Evolutionary conservation across 2,329 filamentous ascomycete species (phyloP), one percentile per base, ranked within the genome.

Genomic region (Talaromyces funiculosus): DNA sequence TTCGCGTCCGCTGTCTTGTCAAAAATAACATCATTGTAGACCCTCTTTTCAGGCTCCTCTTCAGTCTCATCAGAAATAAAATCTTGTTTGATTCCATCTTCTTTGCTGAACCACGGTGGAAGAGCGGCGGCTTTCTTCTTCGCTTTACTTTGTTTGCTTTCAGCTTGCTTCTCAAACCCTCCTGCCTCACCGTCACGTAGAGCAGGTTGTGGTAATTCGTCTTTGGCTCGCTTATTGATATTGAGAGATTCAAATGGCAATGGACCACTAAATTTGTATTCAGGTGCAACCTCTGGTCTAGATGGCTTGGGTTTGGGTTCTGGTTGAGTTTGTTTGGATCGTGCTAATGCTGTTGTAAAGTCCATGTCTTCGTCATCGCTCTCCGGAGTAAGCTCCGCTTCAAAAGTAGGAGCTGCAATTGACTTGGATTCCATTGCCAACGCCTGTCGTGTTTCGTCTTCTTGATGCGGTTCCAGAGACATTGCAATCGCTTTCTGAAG

Each of bases 241-340:
- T 91, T 82, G 6, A 88, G 76, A 55, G 82, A 93, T 67, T 96
- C 92, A 69, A 99, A 99, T 0, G 94, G 94, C 4, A 99, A 75
- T 0, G 92, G 91, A 0, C 93, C 93, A 65, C 85, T 84, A 69
- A 96, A 89, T 3, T 84, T 80, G 66, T 86, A 84, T 37, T 82
- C 79, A 54, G 64, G 37, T n/a, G 45, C 45, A 20, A 65, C 57
- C 33, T 84, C 86, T 9, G 81, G 72, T n/a, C 74, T 68, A 3
- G 77, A 68, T 20, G 76, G 71, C 3, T 69, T 26, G 71, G 64
- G 72, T 70, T 68, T 63, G 14, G 65, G 66, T 31, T 65, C 66
- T 42, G 81, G 81, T 69, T 85, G 84, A 61, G 81, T 79, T 65
- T 82, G 84, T 61, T 88, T 86, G 20, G 90, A 89, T 64, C 87